phyloP scores from a whole-genome alignment of 345 rosid species.

The Salix koriyanagi region DNA sequence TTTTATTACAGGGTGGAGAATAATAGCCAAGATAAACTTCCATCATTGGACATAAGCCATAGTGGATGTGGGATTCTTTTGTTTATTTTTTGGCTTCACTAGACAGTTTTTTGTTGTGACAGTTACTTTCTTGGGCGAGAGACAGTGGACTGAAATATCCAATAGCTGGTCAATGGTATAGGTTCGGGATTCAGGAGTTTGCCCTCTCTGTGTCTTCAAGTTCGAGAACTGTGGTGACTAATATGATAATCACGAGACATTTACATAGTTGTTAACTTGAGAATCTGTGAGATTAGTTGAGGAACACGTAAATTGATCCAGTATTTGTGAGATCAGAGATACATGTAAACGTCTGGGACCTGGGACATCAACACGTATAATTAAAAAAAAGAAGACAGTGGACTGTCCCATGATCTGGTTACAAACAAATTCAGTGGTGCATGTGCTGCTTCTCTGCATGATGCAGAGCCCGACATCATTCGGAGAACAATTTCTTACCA shows the following conservation, averaged over 20 bases:
- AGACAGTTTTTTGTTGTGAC: background rate
- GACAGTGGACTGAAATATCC: background rate
- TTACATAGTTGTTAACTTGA: no score
- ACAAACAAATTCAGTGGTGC: slow-evolving; percentile 1
- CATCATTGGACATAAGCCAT: background rate
- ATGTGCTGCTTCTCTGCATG: background rate
- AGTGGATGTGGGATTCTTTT: background rate
- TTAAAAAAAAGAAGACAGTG: background rate
- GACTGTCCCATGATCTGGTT: slow-evolving; percentile 8
- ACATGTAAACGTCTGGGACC: no score
- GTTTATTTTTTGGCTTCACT: background rate
- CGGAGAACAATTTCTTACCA: background rate
- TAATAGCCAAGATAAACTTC: background rate
- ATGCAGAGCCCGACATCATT: background rate
- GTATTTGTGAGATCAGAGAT: no score
- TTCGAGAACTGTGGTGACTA: accelerated
- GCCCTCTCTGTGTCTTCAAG: no score
- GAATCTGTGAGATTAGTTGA: no score
- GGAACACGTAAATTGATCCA: no score
- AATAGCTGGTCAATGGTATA: no score
- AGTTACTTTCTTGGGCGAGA: background rate
- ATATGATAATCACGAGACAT: no score
- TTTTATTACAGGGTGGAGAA: background rate
- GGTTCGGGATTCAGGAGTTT: no score
- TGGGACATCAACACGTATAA: no score